Conservation (phyloP, 306 rosid genomes). For the Biancaea sappan region DNA sequence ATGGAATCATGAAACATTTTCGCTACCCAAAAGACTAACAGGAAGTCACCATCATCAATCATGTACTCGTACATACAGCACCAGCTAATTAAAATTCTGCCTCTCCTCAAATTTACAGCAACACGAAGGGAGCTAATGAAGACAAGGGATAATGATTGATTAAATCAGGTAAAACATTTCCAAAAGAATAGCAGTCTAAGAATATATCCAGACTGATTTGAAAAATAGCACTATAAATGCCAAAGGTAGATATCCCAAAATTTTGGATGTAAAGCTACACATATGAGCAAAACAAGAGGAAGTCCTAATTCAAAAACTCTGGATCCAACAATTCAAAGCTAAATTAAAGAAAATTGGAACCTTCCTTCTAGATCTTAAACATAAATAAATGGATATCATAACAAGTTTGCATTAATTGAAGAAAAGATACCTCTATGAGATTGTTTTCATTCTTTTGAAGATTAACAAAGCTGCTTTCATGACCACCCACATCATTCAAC, state of each 20-base stretch:
- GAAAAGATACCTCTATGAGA: slow-evolving; percentile 50
- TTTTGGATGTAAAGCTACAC: slow-evolving; percentile 2
- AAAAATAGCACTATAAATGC: not conserved
- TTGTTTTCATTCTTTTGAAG: slow-evolving; percentile 49
- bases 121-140: not conserved
- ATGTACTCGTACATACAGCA: not conserved
- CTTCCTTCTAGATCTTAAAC: slow-evolving; percentile 23
- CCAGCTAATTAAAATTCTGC: not conserved
- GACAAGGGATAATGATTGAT: not conserved
- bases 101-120: not conserved
- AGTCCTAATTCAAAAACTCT: not conserved
- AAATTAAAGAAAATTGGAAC: not conserved
- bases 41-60: not conserved
- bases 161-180: no score
- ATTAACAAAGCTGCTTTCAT: slow-evolving; percentile 43
- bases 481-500: slow-evolving; percentile 52
- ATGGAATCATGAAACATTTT: not conserved
- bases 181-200: not conserved
- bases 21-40: not conserved
- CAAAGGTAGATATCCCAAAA: not conserved
- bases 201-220: not conserved
- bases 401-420: slow-evolving; percentile 15
- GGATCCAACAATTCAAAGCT: not conserved
- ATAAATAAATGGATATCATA: not conserved
- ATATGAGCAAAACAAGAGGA: slow-evolving; percentile 3